Conservation (phyloP, 2,329 filamentous ascomycete species). For the Botrytis sinoallii region DNA sequence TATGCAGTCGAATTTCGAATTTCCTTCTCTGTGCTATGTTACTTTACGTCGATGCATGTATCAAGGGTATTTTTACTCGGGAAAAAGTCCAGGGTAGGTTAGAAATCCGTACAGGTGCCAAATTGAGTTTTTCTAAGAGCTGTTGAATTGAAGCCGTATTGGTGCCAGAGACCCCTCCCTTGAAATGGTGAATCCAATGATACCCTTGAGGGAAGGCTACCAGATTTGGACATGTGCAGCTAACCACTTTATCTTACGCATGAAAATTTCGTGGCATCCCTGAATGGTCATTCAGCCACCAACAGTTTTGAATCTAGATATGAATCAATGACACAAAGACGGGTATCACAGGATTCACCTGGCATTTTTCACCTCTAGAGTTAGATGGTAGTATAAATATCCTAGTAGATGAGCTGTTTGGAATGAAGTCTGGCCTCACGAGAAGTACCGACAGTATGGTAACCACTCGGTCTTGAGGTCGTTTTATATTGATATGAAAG, state of each 20-base stretch:
- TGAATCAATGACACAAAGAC: background rate
- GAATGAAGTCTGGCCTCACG: background rate
- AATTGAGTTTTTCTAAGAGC: background rate
- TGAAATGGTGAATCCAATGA: background rate
- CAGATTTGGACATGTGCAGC: background rate
- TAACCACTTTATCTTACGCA: background rate
- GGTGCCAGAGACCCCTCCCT: background rate
- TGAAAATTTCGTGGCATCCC: slow-evolving; percentile 5
- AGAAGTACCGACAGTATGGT: background rate
- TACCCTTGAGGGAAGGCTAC: background rate
- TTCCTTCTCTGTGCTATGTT: slow-evolving; percentile 12
- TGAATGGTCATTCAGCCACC: background rate
- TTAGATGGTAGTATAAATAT: background rate
- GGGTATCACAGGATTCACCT: background rate
- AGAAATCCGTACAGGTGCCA: background rate
- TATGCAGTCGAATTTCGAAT: background rate
- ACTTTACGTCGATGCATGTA: slow-evolving; percentile 13
- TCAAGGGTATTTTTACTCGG: background rate
- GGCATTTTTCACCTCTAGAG: background rate
- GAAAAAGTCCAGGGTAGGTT: background rate
- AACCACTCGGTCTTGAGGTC: background rate
- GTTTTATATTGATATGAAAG: background rate
- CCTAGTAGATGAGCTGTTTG: background rate
- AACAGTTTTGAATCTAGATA: background rate
- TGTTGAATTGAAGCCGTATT: background rate